phyloP scores from a whole-genome alignment of 768 basidiomycete species.

The Solioccasus polychromus region DNA sequence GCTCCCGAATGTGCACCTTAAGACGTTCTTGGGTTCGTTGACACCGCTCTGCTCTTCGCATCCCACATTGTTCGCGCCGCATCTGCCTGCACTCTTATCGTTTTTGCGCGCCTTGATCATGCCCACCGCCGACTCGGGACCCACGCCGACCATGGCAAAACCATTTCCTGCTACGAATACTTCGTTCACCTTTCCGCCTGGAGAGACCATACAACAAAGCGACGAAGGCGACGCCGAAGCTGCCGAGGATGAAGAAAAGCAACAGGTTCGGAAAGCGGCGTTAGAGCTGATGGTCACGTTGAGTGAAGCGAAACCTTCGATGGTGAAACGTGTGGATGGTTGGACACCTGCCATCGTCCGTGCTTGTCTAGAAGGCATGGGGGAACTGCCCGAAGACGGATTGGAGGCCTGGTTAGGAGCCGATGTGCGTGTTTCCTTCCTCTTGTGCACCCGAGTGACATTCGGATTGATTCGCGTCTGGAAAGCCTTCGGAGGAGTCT shows the following conservation, averaged over 20 bases:
- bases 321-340: slow-evolving; percentile 65
- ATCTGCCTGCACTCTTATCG: slow-evolving; percentile 61
- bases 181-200: slow-evolving; percentile 42
- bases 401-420: slow-evolving; percentile 65
- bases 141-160: slow-evolving; percentile 51
- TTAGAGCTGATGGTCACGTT: slow-evolving; percentile 82
- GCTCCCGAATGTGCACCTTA: slow-evolving; percentile 52
- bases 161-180: slow-evolving; percentile 36
- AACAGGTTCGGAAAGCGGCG: slow-evolving; percentile 67
- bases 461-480: background rate
- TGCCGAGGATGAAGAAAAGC: slow-evolving; percentile 60
- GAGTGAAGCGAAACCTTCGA: slow-evolving; percentile 67
- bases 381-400: slow-evolving; percentile 64
- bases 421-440: slow-evolving; percentile 54
- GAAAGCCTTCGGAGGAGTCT: slow-evolving; percentile 61
- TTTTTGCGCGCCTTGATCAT: slow-evolving; percentile 75
- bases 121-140: slow-evolving; percentile 52
- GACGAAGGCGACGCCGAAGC: slow-evolving; percentile 34
- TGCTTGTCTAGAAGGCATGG: slow-evolving; percentile 80
- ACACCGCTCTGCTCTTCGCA: slow-evolving; percentile 69
- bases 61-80: slow-evolving; percentile 70
- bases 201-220: slow-evolving; percentile 26
- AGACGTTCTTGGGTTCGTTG: slow-evolving; percentile 63
- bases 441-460: background rate
- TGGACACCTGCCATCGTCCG: slow-evolving; percentile 72